Evolutionary conservation across 2,329 filamentous ascomycete genomes (phyloP), one percentile per base, ranked within the genome.

Genomic region (Apiospora arundinis): DNA sequence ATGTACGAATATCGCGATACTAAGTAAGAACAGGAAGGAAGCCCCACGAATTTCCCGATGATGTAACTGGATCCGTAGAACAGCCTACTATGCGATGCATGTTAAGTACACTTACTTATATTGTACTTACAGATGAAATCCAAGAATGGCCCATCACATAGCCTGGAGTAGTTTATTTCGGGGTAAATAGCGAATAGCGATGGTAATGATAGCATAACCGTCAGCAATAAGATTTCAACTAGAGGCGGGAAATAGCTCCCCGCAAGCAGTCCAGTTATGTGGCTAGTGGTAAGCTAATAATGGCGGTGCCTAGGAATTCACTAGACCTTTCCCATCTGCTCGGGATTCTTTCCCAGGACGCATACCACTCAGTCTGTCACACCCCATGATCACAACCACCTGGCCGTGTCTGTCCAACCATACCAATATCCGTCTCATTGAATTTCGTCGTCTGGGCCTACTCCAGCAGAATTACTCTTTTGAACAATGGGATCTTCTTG

Each of bases 31-130:
- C n/a, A 67, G 37, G 40, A 28, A 25, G 42, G 40, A 28, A 21
- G 25, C 44, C 66, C 66, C 66, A 68, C 66, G 44, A 48, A 12
- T 37, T 48, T 37, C 44, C 28, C 21, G 21, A 69, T 69, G 67
- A 69, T 69, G 67, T 42, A 69, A 56, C 52, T 49, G n/a, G 46
- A 12, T 12, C 32, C 32, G 40, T 32, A n/a, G 8, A n/a, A 40
- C 32, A 40, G 9, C 56, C 32, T 40, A 40, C 11, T 14, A n/a
- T 23, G 32, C 56, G 21, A 23, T 63, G 9, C 18, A 63, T 32
- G 32, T 3, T 32, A 32, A 4, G 32, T 32, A 32, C 40, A 12
- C 40, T 2, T 63, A 12, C 40, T 2, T 18, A 63, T n/a, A n/a
- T 8, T 18, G 3, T 25, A 12, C 7, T 5, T 25, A 12, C 32